Base-by-base conservation (phyloP, 768 basidiomycete species). In the Suillus brevipes region DNA sequence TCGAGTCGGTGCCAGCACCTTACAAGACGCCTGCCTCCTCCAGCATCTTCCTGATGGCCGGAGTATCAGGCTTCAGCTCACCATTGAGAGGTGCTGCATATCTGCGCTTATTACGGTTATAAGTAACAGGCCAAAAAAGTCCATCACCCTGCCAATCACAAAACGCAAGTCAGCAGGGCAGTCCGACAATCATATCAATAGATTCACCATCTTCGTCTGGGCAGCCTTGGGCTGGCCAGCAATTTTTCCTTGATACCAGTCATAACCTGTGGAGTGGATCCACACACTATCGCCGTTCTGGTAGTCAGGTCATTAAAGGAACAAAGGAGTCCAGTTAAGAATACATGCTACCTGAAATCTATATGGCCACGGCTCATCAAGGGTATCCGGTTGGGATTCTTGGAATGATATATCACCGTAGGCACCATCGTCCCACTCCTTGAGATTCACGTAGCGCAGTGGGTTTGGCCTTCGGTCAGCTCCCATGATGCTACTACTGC, bases 51-150 rank as follows among this genome's bases (percentile, higher is more conserved):
- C 82, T 81, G 3, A 84, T 79, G 63, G 82, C 77, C 25, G 73
- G 61, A 1, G 68, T 82, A 70, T 90, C 82, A 3, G 88, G 88
- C 73, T 89, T 90, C 62, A 89, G 82, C 66, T 89, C 87, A 20
- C 88, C 89, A 62, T 88, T 85, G 58, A 87, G 75, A 7, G 89
- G 88, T 2, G 88, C 82, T 70, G 87, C 85, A 71, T 85, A 87
- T 72, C 85, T 87, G 40, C 87, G 83, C 62, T 81, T 81, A 40
- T 40, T 63, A 71, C 57, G 74, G 13, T 20, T 7, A 64, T 84
- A 88, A 57, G 81, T 73, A 38, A 85, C 87, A 18, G 82, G 82
- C 73, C 85, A 89, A 67, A 81, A 86, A 25, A 87, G 72, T 28
- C 85, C 85, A 37, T 82, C 75, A 49, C 79, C 76, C 84, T 87